Evolutionary conservation across 345 rosid species (phyloP), one percentile per base, ranked within the genome.

Genomic region (Clausena lansium): DNA sequence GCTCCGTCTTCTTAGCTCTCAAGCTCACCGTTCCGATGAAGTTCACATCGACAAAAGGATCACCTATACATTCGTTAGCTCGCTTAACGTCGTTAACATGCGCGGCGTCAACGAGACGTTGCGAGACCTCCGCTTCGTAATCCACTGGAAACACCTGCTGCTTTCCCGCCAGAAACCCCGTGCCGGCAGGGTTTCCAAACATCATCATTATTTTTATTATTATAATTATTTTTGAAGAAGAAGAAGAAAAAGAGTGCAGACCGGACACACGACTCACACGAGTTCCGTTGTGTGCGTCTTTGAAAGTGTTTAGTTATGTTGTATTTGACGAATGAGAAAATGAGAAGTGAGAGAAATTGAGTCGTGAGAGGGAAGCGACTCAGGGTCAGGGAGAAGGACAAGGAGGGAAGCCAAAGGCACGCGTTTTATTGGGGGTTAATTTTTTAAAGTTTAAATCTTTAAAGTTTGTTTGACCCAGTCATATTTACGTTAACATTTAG

Each of bases 21-120:
- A 91, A 86, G 81, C 83, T 81, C 61, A 87, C 92, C 0, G 93
- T 84, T 45, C 95, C 91, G 36, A 83, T 73, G 83, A 81, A 87
- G 88, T 88, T 89, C n/a, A 88, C 89, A 74, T 89, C 92, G 38
- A 86, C 84, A 62, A 67, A 88, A 33, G 87, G 85, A 80, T 91
- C 89, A 5, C 79, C 76, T 41, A 89, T 61, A 78, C 90, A 89
- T 32, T 82, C 88, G 22, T 63, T 41, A 54, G 86, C 89, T 60
- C 78, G 65, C 61, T 76, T 66, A 47, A 79, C 67, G 82, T 91
- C 93, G 35, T 81, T 74, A 41, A 72, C 70, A 57, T 85, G 86
- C 32, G 79, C 79, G n/a, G 92, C 88, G 35, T 91, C 89, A 55
- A 88, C 74, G 69, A 91, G 92, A 9, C 86, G 86, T 60, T 87